These are phyloP conservation scores for Candida ortonii DNA, from an alignment of 805 yeast genomes.

Conservation along the genomic window DNA sequence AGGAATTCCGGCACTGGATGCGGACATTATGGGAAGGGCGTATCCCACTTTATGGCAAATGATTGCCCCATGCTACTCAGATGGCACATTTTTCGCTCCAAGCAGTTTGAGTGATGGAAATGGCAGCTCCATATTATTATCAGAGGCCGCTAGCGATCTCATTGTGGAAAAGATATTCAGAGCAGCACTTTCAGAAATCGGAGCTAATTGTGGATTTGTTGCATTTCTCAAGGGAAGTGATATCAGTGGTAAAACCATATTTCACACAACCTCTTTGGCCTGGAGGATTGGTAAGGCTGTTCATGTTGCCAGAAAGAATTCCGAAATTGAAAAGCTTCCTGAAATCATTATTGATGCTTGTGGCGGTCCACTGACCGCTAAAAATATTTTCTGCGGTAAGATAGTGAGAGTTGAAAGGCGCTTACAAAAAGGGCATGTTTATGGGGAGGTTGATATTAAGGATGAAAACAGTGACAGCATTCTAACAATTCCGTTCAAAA, in stretches of 20 bases:
- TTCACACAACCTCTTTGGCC: conserved; percentile 35
- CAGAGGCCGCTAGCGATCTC: conserved; percentile 31
- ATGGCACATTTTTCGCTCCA: conserved; percentile 15
- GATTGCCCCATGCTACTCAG: conserved; percentile 30
- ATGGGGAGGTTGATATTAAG: conserved; percentile 38
- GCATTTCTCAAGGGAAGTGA: conserved; percentile 16
- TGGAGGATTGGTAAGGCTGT: conserved; percentile 49
- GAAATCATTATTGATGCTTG: conserved; percentile 35
- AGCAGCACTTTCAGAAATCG: conserved; percentile 41
- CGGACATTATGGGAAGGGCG: conserved; percentile 49
- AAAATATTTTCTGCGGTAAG: conserved; percentile 38
- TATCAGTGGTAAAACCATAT: conserved; percentile 14
- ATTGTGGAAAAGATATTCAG: conserved; percentile 38
- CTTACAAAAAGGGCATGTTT: conserved; percentile 40
- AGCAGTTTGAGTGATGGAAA: conserved; percentile 35
- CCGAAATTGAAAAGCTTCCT: conserved; percentile 35
- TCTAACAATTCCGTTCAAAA: conserved; percentile 42
- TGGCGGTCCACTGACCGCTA: conserved; percentile 32
- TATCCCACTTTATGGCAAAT: conserved; percentile 42
- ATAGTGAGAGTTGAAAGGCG: conserved; percentile 41
- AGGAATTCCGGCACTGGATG: conserved; percentile 32
- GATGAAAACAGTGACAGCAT: conserved; percentile 12
- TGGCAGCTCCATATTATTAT: conserved; percentile 35
- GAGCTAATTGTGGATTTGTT: conserved; percentile 36
- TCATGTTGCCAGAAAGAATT: conserved; percentile 33